Base-by-base conservation (phyloP, 441 rosid genomes). In the Theobroma grandiflorum region DNA sequence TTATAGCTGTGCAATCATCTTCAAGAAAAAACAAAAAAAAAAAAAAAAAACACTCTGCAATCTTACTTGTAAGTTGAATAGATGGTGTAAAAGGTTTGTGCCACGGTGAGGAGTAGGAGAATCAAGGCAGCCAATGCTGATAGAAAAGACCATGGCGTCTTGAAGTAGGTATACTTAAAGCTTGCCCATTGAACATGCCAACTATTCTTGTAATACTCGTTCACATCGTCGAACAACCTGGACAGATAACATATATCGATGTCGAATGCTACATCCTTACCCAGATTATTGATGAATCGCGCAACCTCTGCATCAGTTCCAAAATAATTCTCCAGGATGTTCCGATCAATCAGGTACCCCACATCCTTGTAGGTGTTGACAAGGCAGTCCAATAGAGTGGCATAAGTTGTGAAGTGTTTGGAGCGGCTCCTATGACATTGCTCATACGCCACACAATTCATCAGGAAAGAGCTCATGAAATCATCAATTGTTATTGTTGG, bases 61-160 rank as follows among this genome's bases (percentile, higher is more conserved):
- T 63, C 18, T 4, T 4, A 37, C 14, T 65, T 0, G 9, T 9
- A 49, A 70, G 11, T 3, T 2, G 57, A 80, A 2, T 71, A 4
- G 43, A 82, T 52, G 74, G 85, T 65, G 84, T 31, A 82, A 16
- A 85, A 37, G 35, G 85, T 85, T 49, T 85, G 84, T 4, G 79
- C 18, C 43, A 85, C 3, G 63, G 87, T 79, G 78, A 86, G 83
- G 2, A 89, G 2, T 80, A 87, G 83, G 33, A 88, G 84, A 38
- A 88, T 47, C n/a, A 82, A 38, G 15, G 91, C 94, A 15, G 94
- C 94, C 70, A 85, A 66, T 5, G 90, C 92, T 9, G 94, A 91
- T 66, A 88, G 55, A 82, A 89, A 91, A 16, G 92, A 89, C 92
- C 94, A 91, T 26, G 90, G 92, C 55, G 89, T 83, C 20, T 78